Conservation (phyloP, 345 rosid genomes). For the Eucalyptus sp. region DNA sequence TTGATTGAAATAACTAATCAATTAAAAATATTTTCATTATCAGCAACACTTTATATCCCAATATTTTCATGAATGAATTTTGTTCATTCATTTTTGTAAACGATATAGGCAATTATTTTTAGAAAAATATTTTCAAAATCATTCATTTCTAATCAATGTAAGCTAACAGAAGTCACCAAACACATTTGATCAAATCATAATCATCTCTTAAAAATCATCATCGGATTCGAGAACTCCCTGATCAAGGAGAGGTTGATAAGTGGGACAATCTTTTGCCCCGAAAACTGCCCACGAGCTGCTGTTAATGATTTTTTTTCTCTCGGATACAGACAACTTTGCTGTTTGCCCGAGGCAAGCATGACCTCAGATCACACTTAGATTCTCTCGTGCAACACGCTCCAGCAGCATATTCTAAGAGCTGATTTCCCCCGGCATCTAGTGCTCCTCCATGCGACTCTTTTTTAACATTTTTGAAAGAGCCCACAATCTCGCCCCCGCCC, state of each 20-base stretch:
- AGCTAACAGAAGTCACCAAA: neutral
- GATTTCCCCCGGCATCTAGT: neutral
- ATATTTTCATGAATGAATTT: no score
- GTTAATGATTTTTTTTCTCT: neutral
- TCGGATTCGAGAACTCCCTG: neutral
- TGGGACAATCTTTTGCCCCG: neutral
- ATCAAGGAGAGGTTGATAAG: neutral
- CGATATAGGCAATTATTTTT: fast-evolving
- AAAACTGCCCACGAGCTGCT: neutral
- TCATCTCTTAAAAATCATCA: neutral
- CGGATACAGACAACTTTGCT: neutral
- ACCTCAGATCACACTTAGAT: neutral
- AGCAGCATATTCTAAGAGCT: neutral
- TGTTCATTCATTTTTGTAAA: no score
- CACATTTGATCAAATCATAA: neutral
- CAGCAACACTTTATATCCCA: no score
- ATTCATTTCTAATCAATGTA: neutral
- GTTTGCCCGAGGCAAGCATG: neutral
- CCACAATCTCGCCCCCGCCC: neutral
- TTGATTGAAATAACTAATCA: no score
- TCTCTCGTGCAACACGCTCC: neutral
- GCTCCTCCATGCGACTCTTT: neutral
- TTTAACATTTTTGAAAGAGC: neutral
- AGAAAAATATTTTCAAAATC: no score
- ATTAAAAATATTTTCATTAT: no score